Conservation (phyloP, 2,329 filamentous ascomycete species). For the Trichoderma sp. region DNA sequence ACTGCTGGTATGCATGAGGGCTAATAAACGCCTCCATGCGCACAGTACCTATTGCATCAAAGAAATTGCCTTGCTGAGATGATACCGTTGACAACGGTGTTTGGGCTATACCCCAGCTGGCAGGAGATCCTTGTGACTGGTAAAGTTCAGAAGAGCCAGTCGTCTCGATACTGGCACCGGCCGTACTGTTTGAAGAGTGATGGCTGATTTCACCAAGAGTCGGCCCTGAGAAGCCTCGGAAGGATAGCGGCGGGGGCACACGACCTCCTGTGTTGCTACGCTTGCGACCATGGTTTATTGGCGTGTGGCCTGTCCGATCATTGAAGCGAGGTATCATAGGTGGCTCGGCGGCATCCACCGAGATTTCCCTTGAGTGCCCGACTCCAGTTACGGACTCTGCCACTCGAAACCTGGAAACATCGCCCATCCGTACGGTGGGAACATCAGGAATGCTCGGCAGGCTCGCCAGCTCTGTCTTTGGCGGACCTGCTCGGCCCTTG, state of each 20-base stretch:
- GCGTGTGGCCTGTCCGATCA: slow-evolving; percentile 49
- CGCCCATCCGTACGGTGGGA: slow-evolving; percentile 39
- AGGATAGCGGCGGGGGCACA: slow-evolving; percentile 65
- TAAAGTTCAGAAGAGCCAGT: slow-evolving; percentile 61
- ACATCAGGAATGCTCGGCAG: slow-evolving; percentile 41
- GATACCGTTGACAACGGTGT: slow-evolving; percentile 52
- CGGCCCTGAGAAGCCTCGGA: slow-evolving; percentile 73
- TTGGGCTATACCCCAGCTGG: slow-evolving; percentile 48
- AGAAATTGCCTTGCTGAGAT: slow-evolving; percentile 62
- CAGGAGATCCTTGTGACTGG: slow-evolving; percentile 50
- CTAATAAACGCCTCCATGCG: slow-evolving; percentile 97
- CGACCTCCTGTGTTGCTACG: slow-evolving; percentile 85
- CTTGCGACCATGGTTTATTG: slow-evolving; percentile 69
- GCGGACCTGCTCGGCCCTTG: slow-evolving; percentile 62
- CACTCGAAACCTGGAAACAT: slow-evolving; percentile 37
- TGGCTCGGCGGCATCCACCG: slow-evolving; percentile 64
- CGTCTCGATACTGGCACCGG: slow-evolving; percentile 56
- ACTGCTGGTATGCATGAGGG: slow-evolving; percentile 51
- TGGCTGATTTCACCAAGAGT: slow-evolving; percentile 43
- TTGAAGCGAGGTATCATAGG: slow-evolving; percentile 70
- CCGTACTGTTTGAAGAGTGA: slow-evolving; percentile 54
- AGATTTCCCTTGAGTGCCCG: slow-evolving; percentile 47
- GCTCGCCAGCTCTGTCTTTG: slow-evolving; percentile 53
- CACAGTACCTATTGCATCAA: slow-evolving; percentile 85
- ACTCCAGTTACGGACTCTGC: slow-evolving; percentile 40